Percentiles rank a stretch among this genome's conserved stretches.
Evolutionary conservation across 2,329 filamentous ascomycete species (phyloP).

Genomic region (Scopulariopsis brevicaulis): DNA sequence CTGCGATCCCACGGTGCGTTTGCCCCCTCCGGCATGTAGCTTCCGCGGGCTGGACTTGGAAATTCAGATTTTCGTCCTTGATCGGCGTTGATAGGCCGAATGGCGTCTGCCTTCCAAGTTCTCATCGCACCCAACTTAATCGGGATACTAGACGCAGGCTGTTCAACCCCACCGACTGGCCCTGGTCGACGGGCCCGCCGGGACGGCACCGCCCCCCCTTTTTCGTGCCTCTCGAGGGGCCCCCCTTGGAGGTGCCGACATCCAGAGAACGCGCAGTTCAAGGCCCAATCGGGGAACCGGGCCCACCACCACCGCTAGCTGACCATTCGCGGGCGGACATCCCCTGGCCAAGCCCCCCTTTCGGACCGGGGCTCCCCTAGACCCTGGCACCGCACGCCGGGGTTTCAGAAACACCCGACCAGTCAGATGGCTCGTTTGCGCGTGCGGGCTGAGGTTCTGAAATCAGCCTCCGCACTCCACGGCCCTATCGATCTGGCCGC

Average conservation of each 20-base stretch:
- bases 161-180: not conserved
- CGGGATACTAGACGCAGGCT: not conserved
- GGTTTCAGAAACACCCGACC: slow-evolving; percentile 10
- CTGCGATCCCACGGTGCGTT: not conserved
- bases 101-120: not conserved
- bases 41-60: not conserved
- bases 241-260: not conserved
- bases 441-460: not conserved
- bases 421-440: slow-evolving; percentile 2
- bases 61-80: not conserved
- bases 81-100: not conserved
- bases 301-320: not conserved
- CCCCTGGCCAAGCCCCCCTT: not conserved
- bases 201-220: not conserved
- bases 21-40: not conserved
- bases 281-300: not conserved
- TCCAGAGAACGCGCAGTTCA: not conserved
- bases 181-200: too few species aligned
- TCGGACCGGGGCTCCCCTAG: not conserved
- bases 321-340: not conserved
- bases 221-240: not conserved
- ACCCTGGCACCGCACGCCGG: not conserved
- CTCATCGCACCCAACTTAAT: not conserved
- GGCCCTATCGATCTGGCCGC: not conserved
- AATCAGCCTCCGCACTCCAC: not conserved